A percentile compares a stretch with the other conserved stretches of the same genome.
These are phyloP conservation scores for Malassezia furfur DNA, from an alignment of 1,284 basidiomycete species.

Conservation along the genomic window DNA sequence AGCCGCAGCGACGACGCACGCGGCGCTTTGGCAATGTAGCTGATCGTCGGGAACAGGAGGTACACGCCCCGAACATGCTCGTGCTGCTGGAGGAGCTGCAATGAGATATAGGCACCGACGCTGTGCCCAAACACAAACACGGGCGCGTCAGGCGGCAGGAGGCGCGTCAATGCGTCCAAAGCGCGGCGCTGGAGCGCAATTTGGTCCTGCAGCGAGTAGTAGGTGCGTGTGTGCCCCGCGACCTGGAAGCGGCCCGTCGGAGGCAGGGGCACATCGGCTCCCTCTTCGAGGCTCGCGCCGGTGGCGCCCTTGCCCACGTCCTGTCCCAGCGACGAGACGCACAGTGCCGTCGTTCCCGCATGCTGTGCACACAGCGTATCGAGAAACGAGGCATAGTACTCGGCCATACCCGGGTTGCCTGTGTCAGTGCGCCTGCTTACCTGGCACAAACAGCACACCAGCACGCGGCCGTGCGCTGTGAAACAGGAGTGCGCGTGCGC, in stretches of 20 bases:
- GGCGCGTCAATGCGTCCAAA: neutral
- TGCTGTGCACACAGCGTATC: neutral
- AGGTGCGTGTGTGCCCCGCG: neutral
- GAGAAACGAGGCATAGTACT: constrained; percentile 9
- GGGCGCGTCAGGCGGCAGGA: neutral
- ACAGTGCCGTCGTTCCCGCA: neutral
- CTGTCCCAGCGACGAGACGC: neutral
- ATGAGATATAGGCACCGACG: constrained; percentile 14
- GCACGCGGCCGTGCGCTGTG: neutral
- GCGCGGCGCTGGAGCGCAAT: constrained; percentile 2
- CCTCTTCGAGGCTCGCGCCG: neutral
- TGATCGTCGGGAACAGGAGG: constrained; percentile 13
- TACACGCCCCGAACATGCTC: constrained; percentile 4
- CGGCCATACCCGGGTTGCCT: constrained; percentile 14
- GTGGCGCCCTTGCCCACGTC: neutral
- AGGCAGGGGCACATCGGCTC: neutral
- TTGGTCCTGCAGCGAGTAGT: constrained; percentile 13
- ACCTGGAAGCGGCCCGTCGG: neutral
- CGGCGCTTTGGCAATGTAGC: constrained; percentile 6
- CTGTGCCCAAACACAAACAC: constrained; percentile 12
- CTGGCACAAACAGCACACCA: constrained; percentile 10
- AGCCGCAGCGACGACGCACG: neutral
- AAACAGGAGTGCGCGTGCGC: constrained; percentile 6
- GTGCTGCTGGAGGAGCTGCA: neutral
- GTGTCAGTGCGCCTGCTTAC: neutral